A percentile compares a stretch with the other conserved stretches of the same genome.
These are phyloP conservation scores for Hygrocybe coccinea DNA, from an alignment of 768 basidiomycete genomes.

Conservation along the genomic window DNA sequence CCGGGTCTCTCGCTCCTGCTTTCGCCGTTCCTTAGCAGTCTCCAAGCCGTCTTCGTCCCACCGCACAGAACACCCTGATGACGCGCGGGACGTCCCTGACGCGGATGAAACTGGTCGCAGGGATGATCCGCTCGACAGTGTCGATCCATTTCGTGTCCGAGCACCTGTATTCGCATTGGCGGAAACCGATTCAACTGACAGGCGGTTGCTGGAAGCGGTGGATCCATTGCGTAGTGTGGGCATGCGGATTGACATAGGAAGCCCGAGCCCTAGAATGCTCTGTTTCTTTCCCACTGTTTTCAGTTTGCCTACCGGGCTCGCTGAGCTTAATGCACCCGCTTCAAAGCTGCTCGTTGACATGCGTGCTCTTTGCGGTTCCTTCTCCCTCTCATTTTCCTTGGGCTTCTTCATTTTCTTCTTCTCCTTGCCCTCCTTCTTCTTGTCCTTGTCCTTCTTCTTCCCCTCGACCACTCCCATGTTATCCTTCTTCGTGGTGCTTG, in stretches of 20 bases:
- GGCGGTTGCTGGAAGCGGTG: slow-evolving; percentile 30
- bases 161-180: slow-evolving; percentile 14
- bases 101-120: slow-evolving; percentile 44
- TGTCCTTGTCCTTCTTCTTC: slow-evolving; percentile 19
- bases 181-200: slow-evolving; percentile 31
- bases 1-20: slow-evolving; percentile 36
- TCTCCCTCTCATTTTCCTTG: slow-evolving; percentile 22
- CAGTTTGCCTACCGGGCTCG: slow-evolving; percentile 19
- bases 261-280: slow-evolving; percentile 56
- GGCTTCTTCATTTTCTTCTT: slow-evolving; percentile 24
- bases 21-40: slow-evolving; percentile 42
- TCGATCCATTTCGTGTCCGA: slow-evolving; percentile 35
- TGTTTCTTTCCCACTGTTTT: slow-evolving; percentile 54
- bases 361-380: slow-evolving; percentile 35
- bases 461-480: slow-evolving; percentile 20
- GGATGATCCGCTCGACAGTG: slow-evolving; percentile 36
- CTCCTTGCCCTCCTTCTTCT: slow-evolving; percentile 24
- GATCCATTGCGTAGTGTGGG: slow-evolving; percentile 39
- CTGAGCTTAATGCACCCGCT: slow-evolving; percentile 47
- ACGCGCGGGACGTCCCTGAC: slow-evolving; percentile 36
- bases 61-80: slow-evolving; percentile 39
- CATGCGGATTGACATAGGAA: slow-evolving; percentile 52
- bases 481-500: slow-evolving; percentile 18
- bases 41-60: slow-evolving; percentile 50
- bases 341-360: slow-evolving; percentile 65